A percentile compares a stretch with the other conserved stretches of the same genome.
These are phyloP conservation scores for Leishmania lainsoni DNA, from an alignment of 208 protist genomes.

Conservation along the genomic window DNA sequence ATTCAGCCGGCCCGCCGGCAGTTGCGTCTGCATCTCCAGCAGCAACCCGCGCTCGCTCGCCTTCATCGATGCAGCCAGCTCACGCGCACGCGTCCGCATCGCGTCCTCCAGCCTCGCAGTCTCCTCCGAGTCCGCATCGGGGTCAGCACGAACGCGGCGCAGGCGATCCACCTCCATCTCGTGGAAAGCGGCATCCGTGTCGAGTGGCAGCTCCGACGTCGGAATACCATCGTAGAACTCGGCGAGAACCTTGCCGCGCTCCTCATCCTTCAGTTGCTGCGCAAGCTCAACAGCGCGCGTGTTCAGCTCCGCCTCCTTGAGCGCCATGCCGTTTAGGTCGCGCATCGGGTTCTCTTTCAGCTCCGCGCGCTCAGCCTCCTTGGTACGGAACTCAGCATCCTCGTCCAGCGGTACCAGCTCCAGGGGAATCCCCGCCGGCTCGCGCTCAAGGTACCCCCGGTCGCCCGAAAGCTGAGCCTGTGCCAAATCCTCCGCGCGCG, in stretches of 20 bases:
- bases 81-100: constrained; percentile 39
- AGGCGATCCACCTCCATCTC: constrained; percentile 42
- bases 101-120: constrained; percentile 40
- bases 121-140: background rate
- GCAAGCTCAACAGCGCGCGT: no score
- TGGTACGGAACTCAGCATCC: constrained; percentile 52
- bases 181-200: constrained; percentile 51
- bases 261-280: constrained; percentile 8
- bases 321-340: no score
- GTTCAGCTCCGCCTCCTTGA: no score
- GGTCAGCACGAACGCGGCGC: constrained; percentile 25
- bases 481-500: constrained; percentile 46
- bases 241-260: constrained; percentile 56
- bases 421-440: constrained; percentile 13
- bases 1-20: constrained; percentile 4
- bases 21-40: background rate
- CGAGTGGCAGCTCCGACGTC: constrained; percentile 35
- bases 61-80: constrained; percentile 33
- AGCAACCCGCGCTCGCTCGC: constrained; percentile 26
- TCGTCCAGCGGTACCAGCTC: constrained; percentile 32
- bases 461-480: constrained; percentile 9
- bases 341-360: background rate
- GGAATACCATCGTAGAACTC: constrained; percentile 37
- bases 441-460: no score
- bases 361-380: constrained; percentile 25